Conservation (phyloP, 345 rosid genomes). For the Dovyalis caffra region DNA sequence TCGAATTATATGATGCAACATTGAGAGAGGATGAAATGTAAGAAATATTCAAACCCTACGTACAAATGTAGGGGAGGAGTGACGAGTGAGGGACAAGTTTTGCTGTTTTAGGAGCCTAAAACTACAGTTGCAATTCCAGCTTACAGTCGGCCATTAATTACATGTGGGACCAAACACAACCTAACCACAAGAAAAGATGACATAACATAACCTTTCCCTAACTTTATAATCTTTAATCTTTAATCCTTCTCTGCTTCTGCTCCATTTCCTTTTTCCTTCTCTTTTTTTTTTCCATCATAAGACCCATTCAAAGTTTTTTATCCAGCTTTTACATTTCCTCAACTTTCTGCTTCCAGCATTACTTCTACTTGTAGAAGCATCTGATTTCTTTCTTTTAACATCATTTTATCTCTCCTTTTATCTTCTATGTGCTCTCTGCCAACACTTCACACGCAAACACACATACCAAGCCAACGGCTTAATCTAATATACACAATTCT, state of each 20-base stretch:
- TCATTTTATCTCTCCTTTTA: constrained; percentile 7
- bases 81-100: constrained; percentile 5
- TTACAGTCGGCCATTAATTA: constrained; percentile 29
- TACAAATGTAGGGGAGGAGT: background rate
- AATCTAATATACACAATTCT: constrained; percentile 12
- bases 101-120: constrained; percentile 16
- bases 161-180: constrained; percentile 41
- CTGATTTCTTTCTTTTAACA: constrained; percentile 20
- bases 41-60: background rate
- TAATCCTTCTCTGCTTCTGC: background rate
- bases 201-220: background rate
- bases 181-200: constrained; percentile 27
- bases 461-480: constrained; percentile 6
- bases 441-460: background rate
- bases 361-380: constrained; percentile 32
- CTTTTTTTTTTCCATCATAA: background rate
- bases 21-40: background rate
- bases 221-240: background rate
- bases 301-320: constrained; percentile 14
- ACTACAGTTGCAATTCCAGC: constrained; percentile 23
- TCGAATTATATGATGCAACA: background rate
- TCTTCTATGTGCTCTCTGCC: constrained; percentile 13
- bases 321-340: background rate
- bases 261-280: background rate
- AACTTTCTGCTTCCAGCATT: constrained; percentile 28